phyloP scores from a whole-genome alignment of 2,329 filamentous ascomycete species.

The Boeremia exigua region DNA sequence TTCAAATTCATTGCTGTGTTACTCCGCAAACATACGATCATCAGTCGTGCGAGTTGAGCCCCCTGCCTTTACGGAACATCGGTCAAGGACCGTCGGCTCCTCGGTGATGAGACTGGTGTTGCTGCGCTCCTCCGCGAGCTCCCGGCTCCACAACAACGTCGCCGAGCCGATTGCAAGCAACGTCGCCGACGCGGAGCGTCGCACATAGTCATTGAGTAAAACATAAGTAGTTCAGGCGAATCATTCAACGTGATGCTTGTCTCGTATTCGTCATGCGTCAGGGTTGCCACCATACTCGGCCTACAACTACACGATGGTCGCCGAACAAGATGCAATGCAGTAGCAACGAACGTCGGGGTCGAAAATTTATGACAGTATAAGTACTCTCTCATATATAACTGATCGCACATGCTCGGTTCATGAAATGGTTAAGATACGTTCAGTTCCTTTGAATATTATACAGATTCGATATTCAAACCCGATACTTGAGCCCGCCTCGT shows the following conservation, averaged over 20 bases:
- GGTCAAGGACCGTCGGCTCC: constrained; percentile 6
- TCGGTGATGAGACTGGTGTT: constrained; percentile 4
- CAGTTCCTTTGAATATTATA: too few species aligned
- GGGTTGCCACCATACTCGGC: background rate
- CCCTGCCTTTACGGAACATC: constrained; percentile 11
- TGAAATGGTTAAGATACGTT: background rate
- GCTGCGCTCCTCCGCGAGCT: background rate
- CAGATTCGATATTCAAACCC: too few species aligned
- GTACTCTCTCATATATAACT: background rate
- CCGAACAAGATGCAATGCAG: background rate
- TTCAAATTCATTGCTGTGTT: background rate
- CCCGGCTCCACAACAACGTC: constrained; percentile 1
- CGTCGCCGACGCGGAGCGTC: constrained; percentile 6
- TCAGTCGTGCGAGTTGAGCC: background rate
- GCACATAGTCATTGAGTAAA: background rate
- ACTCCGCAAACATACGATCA: constrained; percentile 11
- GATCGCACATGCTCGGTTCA: background rate
- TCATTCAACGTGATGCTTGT: background rate
- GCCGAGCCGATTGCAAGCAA: constrained; percentile 5
- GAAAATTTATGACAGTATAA: too few species aligned
- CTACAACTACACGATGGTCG: background rate
- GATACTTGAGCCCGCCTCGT: too few species aligned
- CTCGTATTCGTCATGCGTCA: background rate
- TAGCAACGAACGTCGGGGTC: too few species aligned
- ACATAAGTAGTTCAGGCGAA: background rate